Evolutionary conservation across 257 asterid species (phyloP).

Genomic region (Capsicum baccatum): DNA sequence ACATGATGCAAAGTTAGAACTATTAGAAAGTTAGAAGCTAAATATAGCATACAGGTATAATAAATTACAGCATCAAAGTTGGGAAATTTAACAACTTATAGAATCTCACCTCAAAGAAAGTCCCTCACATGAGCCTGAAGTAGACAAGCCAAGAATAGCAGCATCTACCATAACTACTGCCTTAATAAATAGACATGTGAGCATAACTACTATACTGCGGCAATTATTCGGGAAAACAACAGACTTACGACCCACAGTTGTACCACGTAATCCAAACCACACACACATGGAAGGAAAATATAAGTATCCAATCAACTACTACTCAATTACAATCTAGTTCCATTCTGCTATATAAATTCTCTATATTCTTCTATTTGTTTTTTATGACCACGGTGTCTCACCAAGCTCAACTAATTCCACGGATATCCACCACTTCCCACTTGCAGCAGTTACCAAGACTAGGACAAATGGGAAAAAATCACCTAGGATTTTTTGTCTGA

Average conservation of each 20-base stretch:
- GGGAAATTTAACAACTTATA: background rate
- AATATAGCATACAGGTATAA: background rate
- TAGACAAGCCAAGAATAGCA: background rate
- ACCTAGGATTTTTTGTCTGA: background rate
- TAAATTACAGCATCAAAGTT: background rate
- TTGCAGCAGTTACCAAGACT: no score
- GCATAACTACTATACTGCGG: background rate
- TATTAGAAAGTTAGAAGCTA: background rate
- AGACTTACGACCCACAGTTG: background rate
- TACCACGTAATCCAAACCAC: background rate
- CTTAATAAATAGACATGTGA: background rate
- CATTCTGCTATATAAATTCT: no score
- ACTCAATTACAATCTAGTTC: background rate
- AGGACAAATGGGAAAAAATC: no score
- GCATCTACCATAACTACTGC: background rate
- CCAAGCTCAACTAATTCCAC: no score
- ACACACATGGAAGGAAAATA: background rate
- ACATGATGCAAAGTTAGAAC: background rate
- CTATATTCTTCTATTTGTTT: no score
- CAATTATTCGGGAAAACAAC: background rate
- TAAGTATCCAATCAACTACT: background rate
- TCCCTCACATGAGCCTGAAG: slow-evolving; percentile 12
- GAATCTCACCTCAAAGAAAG: background rate
- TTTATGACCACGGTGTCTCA: no score
- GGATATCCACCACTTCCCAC: no score